Conservation (phyloP, 2,329 filamentous ascomycete species). For the Diaporthe sp. region DNA sequence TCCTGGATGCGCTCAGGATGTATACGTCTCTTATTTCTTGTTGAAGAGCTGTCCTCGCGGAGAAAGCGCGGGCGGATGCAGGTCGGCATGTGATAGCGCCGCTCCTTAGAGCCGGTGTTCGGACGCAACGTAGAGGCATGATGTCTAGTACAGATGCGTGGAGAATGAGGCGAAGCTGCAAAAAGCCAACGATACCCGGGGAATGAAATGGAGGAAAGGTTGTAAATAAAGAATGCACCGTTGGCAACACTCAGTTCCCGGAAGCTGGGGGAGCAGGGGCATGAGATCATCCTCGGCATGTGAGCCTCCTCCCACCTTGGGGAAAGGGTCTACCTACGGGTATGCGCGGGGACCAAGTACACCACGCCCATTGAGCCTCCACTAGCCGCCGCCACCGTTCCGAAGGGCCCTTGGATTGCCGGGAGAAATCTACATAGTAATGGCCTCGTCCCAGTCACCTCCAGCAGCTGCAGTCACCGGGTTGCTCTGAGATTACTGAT, state of each 20-base stretch:
- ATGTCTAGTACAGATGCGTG: neutral
- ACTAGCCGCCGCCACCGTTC: conserved; percentile 36
- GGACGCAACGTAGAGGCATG: conserved; percentile 47
- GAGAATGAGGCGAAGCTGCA: neutral
- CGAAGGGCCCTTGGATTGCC: neutral
- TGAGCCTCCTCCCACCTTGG: conserved; percentile 8
- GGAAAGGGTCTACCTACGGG: conserved; percentile 8
- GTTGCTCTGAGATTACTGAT: neutral
- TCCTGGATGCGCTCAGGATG: conserved; percentile 90
- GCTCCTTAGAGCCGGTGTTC: conserved; percentile 25
- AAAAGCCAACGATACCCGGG: neutral
- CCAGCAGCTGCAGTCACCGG: neutral
- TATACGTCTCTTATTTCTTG: conserved; percentile 91
- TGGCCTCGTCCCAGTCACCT: neutral
- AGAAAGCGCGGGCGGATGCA: conserved; percentile 58
- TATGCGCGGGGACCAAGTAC: conserved; percentile 4
- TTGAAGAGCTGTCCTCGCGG: conserved; percentile 57
- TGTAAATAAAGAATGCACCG: neutral
- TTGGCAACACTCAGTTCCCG: neutral
- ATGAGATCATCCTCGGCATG: conserved; percentile 40
- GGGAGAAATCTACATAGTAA: neutral
- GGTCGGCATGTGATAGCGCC: conserved; percentile 41
- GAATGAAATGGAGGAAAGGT: neutral
- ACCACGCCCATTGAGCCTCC: conserved; percentile 28
- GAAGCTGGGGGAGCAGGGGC: conserved; percentile 24